These are phyloP conservation scores for Lodderomyces pseudojiufengensis DNA, from an alignment of 1,139 yeast genomes.

Conservation along the genomic window DNA sequence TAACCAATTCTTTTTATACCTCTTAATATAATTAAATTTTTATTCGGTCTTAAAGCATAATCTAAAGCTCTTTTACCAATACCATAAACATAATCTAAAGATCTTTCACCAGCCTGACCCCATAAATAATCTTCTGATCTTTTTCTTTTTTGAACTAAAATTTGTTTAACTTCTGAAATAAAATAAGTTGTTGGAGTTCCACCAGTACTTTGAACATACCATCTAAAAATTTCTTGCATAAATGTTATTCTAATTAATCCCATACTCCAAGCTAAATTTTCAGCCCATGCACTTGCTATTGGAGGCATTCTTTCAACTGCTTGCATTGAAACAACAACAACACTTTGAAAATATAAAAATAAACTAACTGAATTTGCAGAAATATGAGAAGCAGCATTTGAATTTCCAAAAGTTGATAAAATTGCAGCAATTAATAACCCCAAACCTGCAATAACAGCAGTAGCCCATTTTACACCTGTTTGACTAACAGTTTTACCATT, in stretches of 20 bases:
- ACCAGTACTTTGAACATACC: conserved; percentile 81
- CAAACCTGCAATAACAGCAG: conserved; percentile 74
- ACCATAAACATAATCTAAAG: conserved; percentile 14
- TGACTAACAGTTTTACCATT: conserved; percentile 77
- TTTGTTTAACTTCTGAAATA: conserved; percentile 53
- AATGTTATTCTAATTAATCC: conserved; percentile 65
- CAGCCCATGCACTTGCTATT: conserved; percentile 77
- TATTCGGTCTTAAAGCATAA: conserved; percentile 33
- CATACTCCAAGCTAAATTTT: conserved; percentile 83
- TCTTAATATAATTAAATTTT: conserved; percentile 57
- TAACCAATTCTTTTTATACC: conserved; percentile 75
- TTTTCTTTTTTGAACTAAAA: conserved; percentile 50
- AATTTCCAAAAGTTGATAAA: conserved; percentile 70
- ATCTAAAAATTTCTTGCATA: conserved; percentile 74
- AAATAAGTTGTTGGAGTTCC: conserved; percentile 65
- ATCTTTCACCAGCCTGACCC: background rate
- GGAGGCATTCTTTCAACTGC: conserved; percentile 74
- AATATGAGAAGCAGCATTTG: conserved; percentile 74
- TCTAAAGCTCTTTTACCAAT: conserved; percentile 25
- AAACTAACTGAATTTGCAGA: conserved; percentile 73
- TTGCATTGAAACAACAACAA: conserved; percentile 69
- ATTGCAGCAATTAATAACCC: conserved; percentile 70
- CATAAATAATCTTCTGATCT: conserved; percentile 39
- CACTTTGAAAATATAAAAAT: conserved; percentile 73
- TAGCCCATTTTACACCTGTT: conserved; percentile 78